A percentile compares a stretch with the other conserved stretches of the same genome.
Conservation (phyloP, 768 basidiomycete genomes). For the Tylopilus felleus region DNA sequence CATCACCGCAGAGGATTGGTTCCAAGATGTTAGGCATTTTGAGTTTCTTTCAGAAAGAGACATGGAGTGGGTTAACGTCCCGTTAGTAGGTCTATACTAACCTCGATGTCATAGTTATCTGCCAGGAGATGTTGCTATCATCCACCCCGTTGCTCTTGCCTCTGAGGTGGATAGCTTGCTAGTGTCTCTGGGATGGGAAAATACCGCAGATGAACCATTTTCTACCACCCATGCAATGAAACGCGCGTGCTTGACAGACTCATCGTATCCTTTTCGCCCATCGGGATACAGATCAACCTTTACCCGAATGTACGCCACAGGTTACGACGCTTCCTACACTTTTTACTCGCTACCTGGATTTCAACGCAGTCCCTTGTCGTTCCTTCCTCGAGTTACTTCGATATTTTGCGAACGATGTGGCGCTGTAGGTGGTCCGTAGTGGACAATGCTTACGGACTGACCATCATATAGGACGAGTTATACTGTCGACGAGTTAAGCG, state of each 20-base stretch:
- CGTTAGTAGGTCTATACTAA: not conserved
- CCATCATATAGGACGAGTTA: constrained; percentile 70
- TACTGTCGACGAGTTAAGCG: constrained; percentile 76
- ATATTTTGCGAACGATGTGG: constrained; percentile 75
- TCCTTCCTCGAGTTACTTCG: constrained; percentile 82
- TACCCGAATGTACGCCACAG: constrained; percentile 21
- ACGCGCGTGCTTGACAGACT: constrained; percentile 31
- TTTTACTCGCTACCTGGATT: constrained; percentile 76
- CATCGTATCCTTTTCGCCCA: constrained; percentile 2
- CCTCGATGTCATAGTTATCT: constrained; percentile 48
- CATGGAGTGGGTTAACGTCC: constrained; percentile 47
- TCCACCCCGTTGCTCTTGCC: constrained; percentile 64
- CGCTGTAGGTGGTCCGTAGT: constrained; percentile 45
- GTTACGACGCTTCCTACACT: constrained; percentile 65
- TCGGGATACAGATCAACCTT: constrained; percentile 12
- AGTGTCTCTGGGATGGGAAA: constrained; percentile 55
- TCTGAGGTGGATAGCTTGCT: constrained; percentile 72
- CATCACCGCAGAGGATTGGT: constrained; percentile 80
- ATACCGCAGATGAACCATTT: constrained; percentile 56
- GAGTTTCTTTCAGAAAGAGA: constrained; percentile 70
- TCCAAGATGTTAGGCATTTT: constrained; percentile 90
- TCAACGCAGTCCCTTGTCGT: constrained; percentile 78
- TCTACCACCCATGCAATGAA: constrained; percentile 33
- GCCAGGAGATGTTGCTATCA: constrained; percentile 80
- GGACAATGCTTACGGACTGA: constrained; percentile 2